Evolutionary conservation across 73 alveolate species (phyloP), one percentile per base, ranked within the genome.

Genomic region (Paramecium sexaurelia): DNA sequence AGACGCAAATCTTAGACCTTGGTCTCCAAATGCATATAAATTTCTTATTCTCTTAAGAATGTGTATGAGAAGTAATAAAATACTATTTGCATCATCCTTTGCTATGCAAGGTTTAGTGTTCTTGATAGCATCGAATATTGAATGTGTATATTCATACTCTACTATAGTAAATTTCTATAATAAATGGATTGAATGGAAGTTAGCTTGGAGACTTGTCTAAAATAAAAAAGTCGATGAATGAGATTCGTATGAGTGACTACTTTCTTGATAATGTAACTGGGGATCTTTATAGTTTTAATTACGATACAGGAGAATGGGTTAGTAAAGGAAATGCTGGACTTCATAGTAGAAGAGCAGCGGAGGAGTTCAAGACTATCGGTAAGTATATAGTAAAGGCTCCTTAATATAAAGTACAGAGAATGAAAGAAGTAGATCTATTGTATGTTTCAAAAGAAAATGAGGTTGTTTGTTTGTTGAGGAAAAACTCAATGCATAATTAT

Each of bases 181-280:
- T 69, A 7, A 69, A 69, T 69, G 85, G 85, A 13, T 22, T 69
- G 2, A 69, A 94, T 92, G 97, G 98, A 43, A 94, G 97, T 26
- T 57, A 85, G n/a, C 35, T 85, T 2, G 84, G 92, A 3, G 92
- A 85, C 27, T 36, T 85, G n/a, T 32, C 78, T 24, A 85, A 69
- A n/a, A 85, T 73, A 17, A 55, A 73, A n/a, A 67, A 78, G 32
- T 67, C 56, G 68, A 56, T 95, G 41, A 86, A 83, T 55, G 94
- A 88, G 29, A 39, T 92, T 7, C 92, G 94, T 39, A 73, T 69
- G 55, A 83, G 87, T 69, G 95, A 96, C 45, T 96, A 93, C 37
- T 97, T 96, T 91, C 92, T 97, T 24, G 99, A 97, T 88, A 96
- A 94, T 82, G 94, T 95, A 32, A 96, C 98, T 85, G 99, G 99